Base-by-base conservation (phyloP, 1,139 yeast genomes). In the Diutina rugosa region DNA sequence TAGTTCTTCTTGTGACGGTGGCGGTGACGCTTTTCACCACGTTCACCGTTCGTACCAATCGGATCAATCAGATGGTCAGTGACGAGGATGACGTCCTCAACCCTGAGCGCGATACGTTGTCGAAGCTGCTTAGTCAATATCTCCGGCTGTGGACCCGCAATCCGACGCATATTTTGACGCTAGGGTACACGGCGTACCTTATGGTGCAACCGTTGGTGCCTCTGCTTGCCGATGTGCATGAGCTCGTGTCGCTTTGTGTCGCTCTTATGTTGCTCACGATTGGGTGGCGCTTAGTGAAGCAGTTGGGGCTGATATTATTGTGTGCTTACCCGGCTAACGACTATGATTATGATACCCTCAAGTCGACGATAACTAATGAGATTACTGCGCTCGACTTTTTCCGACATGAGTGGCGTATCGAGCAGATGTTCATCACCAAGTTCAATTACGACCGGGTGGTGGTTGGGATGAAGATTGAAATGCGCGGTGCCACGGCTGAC, bases 401-500 rank as follows among this genome's bases (percentile, higher is more conserved):
- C 67, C 81, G 77, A 63, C 68, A 74, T 12, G 68, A 71, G 6
- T 85, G 81, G 62, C 65, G 65, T 8, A 67, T 85, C 18, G 75
- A 78, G 5, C 73, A 78, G 57, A 65, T 86, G 16, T 73, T 79
- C 57, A 71, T 86, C 14, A 76, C 87, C 9, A 82, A 84, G 62
- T 82, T 85, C 57, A 85, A 84, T 65, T 80, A 82, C 64, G 78
- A 76, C 57, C 68, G 84, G 5, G 81, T 75, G 61, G 77, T 86
- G 18, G 79, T 84, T 1, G 79, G 89, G 2, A 61, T 85, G 46
- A 76, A 72, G 57, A 62, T 86, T 8, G 67, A 66, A 38, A 82
- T 86, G 86, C 69, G 72, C 54, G 91, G 91, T n/a, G 87, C 84
- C 1, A 80, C 86, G 6, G 79, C 79, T 57, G 89, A 85, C 58